Conservation (phyloP, 495 filamentous ascomycete genomes). For the Aspergillus ellipticus region DNA sequence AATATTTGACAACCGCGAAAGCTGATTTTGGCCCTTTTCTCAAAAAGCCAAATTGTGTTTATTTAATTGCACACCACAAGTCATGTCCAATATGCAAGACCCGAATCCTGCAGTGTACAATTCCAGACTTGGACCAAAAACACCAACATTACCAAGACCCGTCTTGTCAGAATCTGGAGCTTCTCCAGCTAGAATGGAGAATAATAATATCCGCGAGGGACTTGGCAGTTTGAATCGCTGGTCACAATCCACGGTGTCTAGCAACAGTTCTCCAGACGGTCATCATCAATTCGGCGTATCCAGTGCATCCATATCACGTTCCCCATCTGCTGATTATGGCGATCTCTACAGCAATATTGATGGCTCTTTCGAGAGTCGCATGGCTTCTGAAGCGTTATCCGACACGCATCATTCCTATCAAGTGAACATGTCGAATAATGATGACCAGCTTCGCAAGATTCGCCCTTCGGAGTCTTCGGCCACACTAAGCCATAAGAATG, state of each 20-base stretch:
- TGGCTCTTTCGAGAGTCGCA: constrained; percentile 15
- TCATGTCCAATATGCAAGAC: background rate
- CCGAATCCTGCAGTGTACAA: background rate
- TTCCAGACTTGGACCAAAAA: constrained; percentile 1
- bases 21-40: background rate
- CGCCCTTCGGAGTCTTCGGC: constrained; percentile 1
- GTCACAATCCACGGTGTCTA: constrained; percentile 75
- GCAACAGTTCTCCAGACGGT: constrained; percentile 51
- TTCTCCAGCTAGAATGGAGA: constrained; percentile 17
- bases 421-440: constrained; percentile 7
- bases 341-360: constrained; percentile 20
- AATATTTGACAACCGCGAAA: background rate
- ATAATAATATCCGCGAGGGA: constrained; percentile 54
- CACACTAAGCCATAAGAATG: background rate
- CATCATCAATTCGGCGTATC: constrained; percentile 51
- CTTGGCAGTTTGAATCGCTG: constrained; percentile 75
- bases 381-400: constrained; percentile 13
- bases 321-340: background rate
- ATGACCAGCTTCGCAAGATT: constrained; percentile 8
- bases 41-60: background rate
- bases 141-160: constrained; percentile 6
- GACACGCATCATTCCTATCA: constrained; percentile 15
- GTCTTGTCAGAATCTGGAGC: constrained; percentile 16
- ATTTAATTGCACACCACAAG: background rate
- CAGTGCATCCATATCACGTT: constrained; percentile 39